A percentile compares a stretch with the other conserved stretches of the same genome.
Conservation (phyloP, 2,329 filamentous ascomycete species). For the Calonectria pseudoturangicola region DNA sequence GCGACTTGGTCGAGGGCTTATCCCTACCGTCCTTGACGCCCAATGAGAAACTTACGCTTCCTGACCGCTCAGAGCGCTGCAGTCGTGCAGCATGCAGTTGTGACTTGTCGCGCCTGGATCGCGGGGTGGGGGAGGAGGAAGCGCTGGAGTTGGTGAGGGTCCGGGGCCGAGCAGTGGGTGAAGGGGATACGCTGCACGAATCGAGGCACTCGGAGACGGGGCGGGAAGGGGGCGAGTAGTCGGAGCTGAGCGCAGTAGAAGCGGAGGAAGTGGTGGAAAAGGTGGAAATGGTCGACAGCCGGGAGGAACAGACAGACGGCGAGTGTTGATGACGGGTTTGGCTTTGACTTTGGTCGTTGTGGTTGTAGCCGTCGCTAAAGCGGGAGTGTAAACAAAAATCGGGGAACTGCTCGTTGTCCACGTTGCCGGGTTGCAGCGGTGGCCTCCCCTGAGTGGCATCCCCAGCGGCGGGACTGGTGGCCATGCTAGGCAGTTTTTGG, state of each 20-base stretch:
- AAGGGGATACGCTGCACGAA: conserved; percentile 41
- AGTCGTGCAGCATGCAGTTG: conserved; percentile 70
- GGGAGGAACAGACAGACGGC: conserved; percentile 50
- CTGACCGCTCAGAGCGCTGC: conserved; percentile 68
- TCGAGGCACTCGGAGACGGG: conserved; percentile 49
- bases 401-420: conserved; percentile 61
- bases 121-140: conserved; percentile 57
- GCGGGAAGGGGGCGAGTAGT: conserved; percentile 47
- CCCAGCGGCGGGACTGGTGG: conserved; percentile 42
- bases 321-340: conserved; percentile 45
- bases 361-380: conserved; percentile 42
- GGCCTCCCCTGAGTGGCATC: conserved; percentile 52
- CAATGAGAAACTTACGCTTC: conserved; percentile 59
- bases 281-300: conserved; percentile 54
- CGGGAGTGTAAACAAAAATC: conserved; percentile 65
- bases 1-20: conserved; percentile 47
- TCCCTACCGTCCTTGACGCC: conserved; percentile 45
- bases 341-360: conserved; percentile 30
- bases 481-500: conserved; percentile 48
- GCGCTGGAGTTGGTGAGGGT: conserved; percentile 47
- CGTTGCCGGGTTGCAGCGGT: conserved; percentile 62
- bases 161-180: conserved; percentile 46
- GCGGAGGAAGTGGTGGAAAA: conserved; percentile 38
- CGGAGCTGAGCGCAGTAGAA: conserved; percentile 50
- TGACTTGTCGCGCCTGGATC: conserved; percentile 67